These are phyloP conservation scores for Xenoacremonium recifei DNA, from an alignment of 2,329 filamentous ascomycete genomes.

Conservation along the genomic window DNA sequence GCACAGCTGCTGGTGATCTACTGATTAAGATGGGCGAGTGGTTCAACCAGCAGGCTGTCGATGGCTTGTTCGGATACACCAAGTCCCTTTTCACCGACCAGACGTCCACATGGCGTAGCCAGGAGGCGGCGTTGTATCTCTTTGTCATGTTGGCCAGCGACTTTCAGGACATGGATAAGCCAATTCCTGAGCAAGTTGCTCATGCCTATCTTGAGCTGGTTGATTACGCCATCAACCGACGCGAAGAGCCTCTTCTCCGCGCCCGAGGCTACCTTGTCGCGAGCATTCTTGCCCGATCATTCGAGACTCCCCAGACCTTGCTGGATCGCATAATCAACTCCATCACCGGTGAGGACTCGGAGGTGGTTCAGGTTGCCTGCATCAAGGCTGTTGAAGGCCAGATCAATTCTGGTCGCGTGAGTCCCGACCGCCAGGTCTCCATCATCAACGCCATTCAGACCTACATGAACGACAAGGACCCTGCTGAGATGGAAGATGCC, in stretches of 20 bases:
- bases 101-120: slow-evolving; percentile 54
- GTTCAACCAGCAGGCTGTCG: slow-evolving; percentile 72
- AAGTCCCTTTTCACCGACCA: slow-evolving; percentile 66
- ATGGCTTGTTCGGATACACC: slow-evolving; percentile 76
- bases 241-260: slow-evolving; percentile 73
- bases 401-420: slow-evolving; percentile 51
- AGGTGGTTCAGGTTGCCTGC: slow-evolving; percentile 89
- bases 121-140: slow-evolving; percentile 81
- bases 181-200: slow-evolving; percentile 67
- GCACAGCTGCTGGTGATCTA: slow-evolving; percentile 88
- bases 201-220: slow-evolving; percentile 78
- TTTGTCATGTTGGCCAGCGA: slow-evolving; percentile 83
- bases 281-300: slow-evolving; percentile 72
- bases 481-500: slow-evolving; percentile 79
- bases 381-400: slow-evolving; percentile 79
- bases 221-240: slow-evolving; percentile 68
- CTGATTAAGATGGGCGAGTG: slow-evolving; percentile 92
- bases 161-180: slow-evolving; percentile 73
- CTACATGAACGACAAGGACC: slow-evolving; percentile 78
- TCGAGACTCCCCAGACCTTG: slow-evolving; percentile 61
- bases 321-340: slow-evolving; percentile 73
- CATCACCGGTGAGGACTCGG: slow-evolving; percentile 72
- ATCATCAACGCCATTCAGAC: slow-evolving; percentile 64
- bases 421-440: slow-evolving; percentile 55
- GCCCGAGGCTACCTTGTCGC: slow-evolving; percentile 86